Base-by-base conservation (phyloP, 192 early-diverging fungal genomes). In the Backusella circina region DNA sequence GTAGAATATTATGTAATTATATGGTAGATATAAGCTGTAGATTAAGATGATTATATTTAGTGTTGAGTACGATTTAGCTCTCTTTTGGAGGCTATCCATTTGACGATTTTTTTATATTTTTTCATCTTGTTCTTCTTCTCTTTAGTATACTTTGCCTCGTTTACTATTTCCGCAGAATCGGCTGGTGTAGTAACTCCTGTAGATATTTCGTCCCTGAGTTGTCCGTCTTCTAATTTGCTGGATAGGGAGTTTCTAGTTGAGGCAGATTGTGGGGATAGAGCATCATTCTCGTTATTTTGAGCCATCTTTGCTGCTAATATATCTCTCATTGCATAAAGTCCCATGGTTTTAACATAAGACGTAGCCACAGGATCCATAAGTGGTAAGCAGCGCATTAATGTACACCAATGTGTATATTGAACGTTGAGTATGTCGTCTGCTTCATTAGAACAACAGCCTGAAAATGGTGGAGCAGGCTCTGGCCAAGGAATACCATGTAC, bases 351-450 rank as follows among this genome's bases (percentile, higher is more conserved):
- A 7, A 75, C 74, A 32, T 75, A 38, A 4, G 38, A n/a, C 33
- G 64, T 30, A 26, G 74, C 36, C 4, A 21, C 41, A 31, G 74
- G n/a, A 32, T 75, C 74, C 67, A 75, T 39, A 2, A 67, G 23
- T n/a, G 74, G 74, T 26, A 75, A 38, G 15, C 74, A 75, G 10
- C 66, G 38, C 74, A 75, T 44, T 9, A 75, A 32, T n/a, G 67
- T 69, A 39, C 74, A 75, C 74, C 74, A 75, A 30, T 75, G 67
- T 15, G 50, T 44, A 69, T 75, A 75, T 30, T 67, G 66, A 23
- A 31, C 33, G 16, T 68, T 47, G 2, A 74, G 39, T 31, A 54
- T 32, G 9, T 21, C 38, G 21, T 23, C 54, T 33, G 35, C 12
- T n/a, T 65, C 26, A 1, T 7, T 61, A 61, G 54, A 61, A 61